Percentiles rank a stretch among this genome's conserved stretches.
Conservation (phyloP, 2,329 filamentous ascomycete genomes). For the Hypoxylon sp. region DNA sequence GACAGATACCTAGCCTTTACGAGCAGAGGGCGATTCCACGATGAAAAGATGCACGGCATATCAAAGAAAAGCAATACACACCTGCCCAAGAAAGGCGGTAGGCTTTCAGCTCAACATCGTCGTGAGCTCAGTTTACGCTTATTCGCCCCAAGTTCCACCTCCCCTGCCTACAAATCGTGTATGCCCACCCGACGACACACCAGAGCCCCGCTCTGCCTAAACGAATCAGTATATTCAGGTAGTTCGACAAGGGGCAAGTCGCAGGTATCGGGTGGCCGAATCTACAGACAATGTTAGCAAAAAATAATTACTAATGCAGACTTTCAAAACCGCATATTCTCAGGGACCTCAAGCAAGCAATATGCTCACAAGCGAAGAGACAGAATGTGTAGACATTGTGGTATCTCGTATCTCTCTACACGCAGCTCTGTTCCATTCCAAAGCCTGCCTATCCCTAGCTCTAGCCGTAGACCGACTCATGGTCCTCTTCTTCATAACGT, state of each 20-base stretch:
- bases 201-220: neutral
- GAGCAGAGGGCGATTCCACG: neutral
- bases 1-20: neutral
- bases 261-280: neutral
- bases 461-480: neutral
- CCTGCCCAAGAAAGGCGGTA: neutral
- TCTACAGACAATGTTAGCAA: neutral
- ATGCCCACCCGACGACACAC: neutral
- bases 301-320: neutral
- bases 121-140: too few species aligned
- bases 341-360: neutral
- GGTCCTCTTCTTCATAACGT: neutral
- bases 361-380: neutral
- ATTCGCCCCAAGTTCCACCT: too few species aligned
- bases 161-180: too few species aligned
- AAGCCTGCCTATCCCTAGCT: neutral
- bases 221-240: neutral
- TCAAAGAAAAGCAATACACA: neutral
- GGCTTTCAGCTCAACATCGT: neutral
- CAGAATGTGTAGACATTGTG: slow-evolving; percentile 21
- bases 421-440: slow-evolving; percentile 24
- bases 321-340: neutral
- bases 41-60: neutral
- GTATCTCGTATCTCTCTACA: slow-evolving; percentile 22
- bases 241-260: neutral